phyloP scores from a whole-genome alignment of 2,329 filamentous ascomycete species.

The Ophiostoma triangulosporum region DNA sequence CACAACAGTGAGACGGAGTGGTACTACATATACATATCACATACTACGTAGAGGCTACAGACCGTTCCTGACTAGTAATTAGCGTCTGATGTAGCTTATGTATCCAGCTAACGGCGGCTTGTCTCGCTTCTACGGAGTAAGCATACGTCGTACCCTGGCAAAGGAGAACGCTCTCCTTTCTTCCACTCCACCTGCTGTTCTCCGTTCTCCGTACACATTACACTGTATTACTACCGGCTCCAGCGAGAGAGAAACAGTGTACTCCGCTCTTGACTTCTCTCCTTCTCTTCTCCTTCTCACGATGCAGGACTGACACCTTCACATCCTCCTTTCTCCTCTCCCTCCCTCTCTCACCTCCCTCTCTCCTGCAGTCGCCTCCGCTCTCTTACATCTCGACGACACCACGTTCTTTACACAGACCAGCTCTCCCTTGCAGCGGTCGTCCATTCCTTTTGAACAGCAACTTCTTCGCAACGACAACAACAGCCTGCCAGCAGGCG shows the following conservation, averaged over 20 bases:
- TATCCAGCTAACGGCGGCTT: background rate
- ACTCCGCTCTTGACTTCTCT: background rate
- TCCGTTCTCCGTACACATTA: too few relatives aligned
- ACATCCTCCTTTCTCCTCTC: background rate
- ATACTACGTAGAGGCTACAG: background rate
- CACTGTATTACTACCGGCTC: too few relatives aligned
- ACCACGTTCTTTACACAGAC: slow-evolving; percentile 9
- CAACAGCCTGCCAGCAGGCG: slow-evolving; percentile 41
- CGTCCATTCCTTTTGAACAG: slow-evolving; percentile 11
- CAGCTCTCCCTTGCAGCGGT: slow-evolving; percentile 6
- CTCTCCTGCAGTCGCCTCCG: slow-evolving; percentile 3
- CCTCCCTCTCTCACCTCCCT: background rate
- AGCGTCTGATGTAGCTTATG: background rate
- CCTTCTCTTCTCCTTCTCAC: slow-evolving; percentile 1
- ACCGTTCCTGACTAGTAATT: background rate
- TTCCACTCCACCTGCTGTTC: background rate
- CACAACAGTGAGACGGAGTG: background rate
- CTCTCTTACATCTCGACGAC: slow-evolving; percentile 4
- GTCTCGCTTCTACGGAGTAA: background rate
- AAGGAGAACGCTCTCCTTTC: background rate
- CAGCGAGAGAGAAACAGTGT: background rate
- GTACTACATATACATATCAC: too few relatives aligned
- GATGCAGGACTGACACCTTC: slow-evolving; percentile 8
- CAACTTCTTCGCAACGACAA: slow-evolving; percentile 9
- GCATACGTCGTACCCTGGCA: background rate